Evolutionary conservation across 352 stramenopile species (phyloP), one percentile per base, ranked within the genome.

Genomic region (Phytophthora quininea): DNA sequence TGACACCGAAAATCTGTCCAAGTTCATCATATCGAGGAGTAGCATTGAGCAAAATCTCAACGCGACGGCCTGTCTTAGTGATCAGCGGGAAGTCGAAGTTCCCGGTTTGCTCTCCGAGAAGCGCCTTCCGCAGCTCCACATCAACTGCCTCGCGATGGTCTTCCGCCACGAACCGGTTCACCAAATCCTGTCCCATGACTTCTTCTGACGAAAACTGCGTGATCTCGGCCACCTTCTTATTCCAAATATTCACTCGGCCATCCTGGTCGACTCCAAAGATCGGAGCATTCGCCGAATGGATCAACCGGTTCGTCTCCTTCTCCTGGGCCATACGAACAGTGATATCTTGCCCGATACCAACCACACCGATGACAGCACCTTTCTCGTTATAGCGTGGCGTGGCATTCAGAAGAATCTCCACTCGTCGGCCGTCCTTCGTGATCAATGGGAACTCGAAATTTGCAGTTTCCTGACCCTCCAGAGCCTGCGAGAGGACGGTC

Each of bases 71-170:
- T 33, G 66, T 77, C 54, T 84, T 86, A 3, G 74, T 82, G 11
- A 88, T 82, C 0, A 91, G 60, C 12, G 82, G 73, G 75, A 91
- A 93, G 40, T 97, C 90, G 50, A 97, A 97, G 64, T 93, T 93
- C 2, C 70, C 73, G 10, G 85, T 91, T 30, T 91, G 69, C 19
- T 75, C 73, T 0, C 79, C 78, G 55, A 84, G 30, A 7, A 92
- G 62, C 11, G 80, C 80, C 40, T 79, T 69, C 67, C 83, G 48
- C 1, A 78, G 51, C 51, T 68, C 58, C 43, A 65, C 15, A 4
- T 60, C 57, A 47, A 77, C 73, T n/a, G 64, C 58, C 31, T 45
- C 50, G 57, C 69, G 60, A 47, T 77, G 65, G 29, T 82, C 71
- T 35, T 76, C 50, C 24, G 62, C 67, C 31, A 84, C 74, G 59